A percentile compares a stretch with the other conserved stretches of the same genome.
These are phyloP conservation scores for Hypoxylon sp. DNA, from an alignment of 2,329 filamentous ascomycete genomes.

Conservation along the genomic window DNA sequence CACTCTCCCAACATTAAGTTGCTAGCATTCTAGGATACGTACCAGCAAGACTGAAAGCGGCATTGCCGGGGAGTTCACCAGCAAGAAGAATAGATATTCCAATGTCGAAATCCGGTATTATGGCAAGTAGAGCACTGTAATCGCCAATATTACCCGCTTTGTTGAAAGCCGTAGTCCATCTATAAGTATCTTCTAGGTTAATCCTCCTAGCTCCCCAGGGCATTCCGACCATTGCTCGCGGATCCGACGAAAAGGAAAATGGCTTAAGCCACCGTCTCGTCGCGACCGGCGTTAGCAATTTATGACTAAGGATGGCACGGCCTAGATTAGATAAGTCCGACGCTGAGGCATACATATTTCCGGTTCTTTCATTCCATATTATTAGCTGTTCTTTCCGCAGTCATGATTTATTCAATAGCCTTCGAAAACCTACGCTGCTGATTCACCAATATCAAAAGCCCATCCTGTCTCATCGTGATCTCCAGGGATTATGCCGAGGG, in stretches of 20 bases:
- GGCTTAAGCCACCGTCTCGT: conserved; percentile 61
- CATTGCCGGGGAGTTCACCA: conserved; percentile 52
- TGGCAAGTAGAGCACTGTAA: conserved; percentile 57
- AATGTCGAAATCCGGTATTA: conserved; percentile 61
- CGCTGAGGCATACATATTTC: conserved; percentile 56
- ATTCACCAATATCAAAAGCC: conserved; percentile 51
- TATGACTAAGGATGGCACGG: conserved; percentile 53
- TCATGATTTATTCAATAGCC: not conserved
- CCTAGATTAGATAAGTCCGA: conserved; percentile 54
- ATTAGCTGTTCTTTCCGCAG: conserved; percentile 16
- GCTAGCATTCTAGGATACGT: not conserved
- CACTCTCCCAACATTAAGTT: not conserved
- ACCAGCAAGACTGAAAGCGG: conserved; percentile 52
- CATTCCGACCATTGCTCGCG: conserved; percentile 57
- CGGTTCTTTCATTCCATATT: conserved; percentile 49
- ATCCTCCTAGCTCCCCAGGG: conserved; percentile 57
- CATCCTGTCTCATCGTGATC: conserved; percentile 49
- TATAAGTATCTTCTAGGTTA: conserved; percentile 49
- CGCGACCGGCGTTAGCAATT: conserved; percentile 54
- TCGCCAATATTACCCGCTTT: conserved; percentile 60
- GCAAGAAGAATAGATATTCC: conserved; percentile 60
- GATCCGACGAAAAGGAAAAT: conserved; percentile 56
- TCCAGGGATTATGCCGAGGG: conserved; percentile 57
- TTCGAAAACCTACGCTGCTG: conserved; percentile 45
- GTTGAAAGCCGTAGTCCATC: conserved; percentile 58